These are phyloP conservation scores for Drechslera avenae DNA, from an alignment of 2,329 filamentous ascomycete genomes.

Conservation along the genomic window DNA sequence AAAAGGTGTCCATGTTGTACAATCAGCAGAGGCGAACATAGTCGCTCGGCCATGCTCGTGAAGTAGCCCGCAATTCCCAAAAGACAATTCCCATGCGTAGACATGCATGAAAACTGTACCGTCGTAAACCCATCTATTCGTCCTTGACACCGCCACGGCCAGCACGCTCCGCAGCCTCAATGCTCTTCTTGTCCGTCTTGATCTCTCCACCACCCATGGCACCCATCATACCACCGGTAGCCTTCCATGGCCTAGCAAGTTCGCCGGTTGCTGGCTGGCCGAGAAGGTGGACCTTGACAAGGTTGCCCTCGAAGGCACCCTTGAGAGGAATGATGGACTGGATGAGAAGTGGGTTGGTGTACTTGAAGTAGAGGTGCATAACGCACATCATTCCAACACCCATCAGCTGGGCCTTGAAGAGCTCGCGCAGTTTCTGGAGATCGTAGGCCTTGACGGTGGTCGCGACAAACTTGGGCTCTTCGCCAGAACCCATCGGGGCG, in stretches of 20 bases:
- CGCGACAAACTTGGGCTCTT: constrained; percentile 94
- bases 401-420: constrained; percentile 92
- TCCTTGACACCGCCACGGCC: constrained; percentile 59
- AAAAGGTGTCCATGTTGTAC: constrained; percentile 7
- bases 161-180: constrained; percentile 58
- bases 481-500: constrained; percentile 86
- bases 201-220: constrained; percentile 72
- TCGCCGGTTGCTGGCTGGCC: constrained; percentile 87
- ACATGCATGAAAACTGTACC: background rate
- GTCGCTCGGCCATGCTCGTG: background rate
- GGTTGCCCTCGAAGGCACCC: constrained; percentile 90
- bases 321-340: constrained; percentile 99
- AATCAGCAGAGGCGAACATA: constrained; percentile 3
- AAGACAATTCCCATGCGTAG: background rate
- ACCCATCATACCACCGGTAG: constrained; percentile 78
- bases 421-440: constrained; percentile 77
- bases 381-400: constrained; percentile 97
- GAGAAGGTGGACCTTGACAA: constrained; percentile 93
- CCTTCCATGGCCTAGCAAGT: constrained; percentile 95
- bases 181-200: constrained; percentile 77
- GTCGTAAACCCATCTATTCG: constrained; percentile 47
- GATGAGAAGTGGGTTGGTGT: constrained; percentile 98
- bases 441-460: constrained; percentile 98
- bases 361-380: constrained; percentile 99
- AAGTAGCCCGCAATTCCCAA: background rate